Percentiles rank a stretch among this genome's conserved stretches.
Conservation (phyloP, 495 filamentous ascomycete genomes). For the Trichoderma gamsii region DNA sequence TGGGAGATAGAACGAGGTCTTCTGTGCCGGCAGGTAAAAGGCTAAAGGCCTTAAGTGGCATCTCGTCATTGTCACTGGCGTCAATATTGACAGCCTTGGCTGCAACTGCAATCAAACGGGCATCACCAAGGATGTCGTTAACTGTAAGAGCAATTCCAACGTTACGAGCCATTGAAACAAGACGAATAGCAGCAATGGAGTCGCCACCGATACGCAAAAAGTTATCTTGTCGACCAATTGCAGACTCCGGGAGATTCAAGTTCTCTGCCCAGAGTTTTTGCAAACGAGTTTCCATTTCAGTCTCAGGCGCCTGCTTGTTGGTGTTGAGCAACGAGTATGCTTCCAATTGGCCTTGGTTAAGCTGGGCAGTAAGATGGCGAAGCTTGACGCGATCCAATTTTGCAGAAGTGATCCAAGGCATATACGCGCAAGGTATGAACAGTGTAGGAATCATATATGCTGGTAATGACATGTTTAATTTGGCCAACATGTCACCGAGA, state of each 20-base stretch:
- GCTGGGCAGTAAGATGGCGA: background rate
- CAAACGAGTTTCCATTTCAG: slow-evolving; percentile 21
- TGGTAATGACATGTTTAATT: background rate
- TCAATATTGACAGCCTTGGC: background rate
- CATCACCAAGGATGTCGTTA: background rate
- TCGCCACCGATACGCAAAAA: slow-evolving; percentile 43
- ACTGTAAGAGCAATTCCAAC: background rate
- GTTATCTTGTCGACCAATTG: slow-evolving; percentile 11
- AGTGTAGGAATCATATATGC: slow-evolving; percentile 6
- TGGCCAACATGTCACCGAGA: background rate
- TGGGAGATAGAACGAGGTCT: background rate
- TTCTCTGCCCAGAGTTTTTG: slow-evolving; percentile 22
- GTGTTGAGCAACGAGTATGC: background rate
- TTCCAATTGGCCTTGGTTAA: background rate
- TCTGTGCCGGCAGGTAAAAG: background rate
- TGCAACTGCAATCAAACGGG: background rate
- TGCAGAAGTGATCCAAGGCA: slow-evolving; percentile 4
- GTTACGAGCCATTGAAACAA: slow-evolving; percentile 3
- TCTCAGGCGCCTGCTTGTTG: slow-evolving; percentile 3
- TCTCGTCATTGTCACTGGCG: background rate
- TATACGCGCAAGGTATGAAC: slow-evolving; percentile 9
- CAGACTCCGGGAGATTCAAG: slow-evolving; percentile 19
- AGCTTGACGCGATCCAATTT: slow-evolving; percentile 11
- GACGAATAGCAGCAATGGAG: slow-evolving; percentile 5
- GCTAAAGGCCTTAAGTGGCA: background rate